phyloP scores from a whole-genome alignment of 768 basidiomycete species.

The Udeniomyces megalosporus region DNA sequence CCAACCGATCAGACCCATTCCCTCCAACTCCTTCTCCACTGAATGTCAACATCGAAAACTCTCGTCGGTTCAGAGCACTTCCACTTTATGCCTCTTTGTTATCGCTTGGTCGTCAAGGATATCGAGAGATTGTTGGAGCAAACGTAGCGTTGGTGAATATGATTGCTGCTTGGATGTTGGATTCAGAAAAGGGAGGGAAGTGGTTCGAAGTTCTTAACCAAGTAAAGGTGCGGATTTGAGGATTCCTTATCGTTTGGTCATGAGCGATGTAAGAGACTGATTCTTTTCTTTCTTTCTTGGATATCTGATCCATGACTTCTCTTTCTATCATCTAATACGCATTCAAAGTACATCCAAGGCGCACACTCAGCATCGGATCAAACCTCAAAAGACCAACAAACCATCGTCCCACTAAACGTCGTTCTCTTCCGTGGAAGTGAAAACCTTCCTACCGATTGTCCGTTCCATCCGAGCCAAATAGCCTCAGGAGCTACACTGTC shows the following conservation, averaged over 20 bases:
- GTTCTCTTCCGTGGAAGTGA: conserved; percentile 28
- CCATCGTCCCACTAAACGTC: too few species aligned
- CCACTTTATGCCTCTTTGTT: conserved; percentile 32
- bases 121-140: conserved; percentile 28
- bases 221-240: conserved; percentile 19
- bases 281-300: too few species aligned
- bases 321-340: too few species aligned
- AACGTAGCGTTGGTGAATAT: conserved; percentile 33
- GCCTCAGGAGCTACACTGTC: conserved; percentile 20
- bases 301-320: too few species aligned
- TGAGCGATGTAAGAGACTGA: too few species aligned
- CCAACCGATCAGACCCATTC: not conserved
- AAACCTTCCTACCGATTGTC: not conserved
- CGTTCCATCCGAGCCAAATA: conserved; percentile 18
- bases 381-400: too few species aligned
- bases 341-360: too few species aligned
- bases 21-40: conserved; percentile 29
- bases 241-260: too few species aligned
- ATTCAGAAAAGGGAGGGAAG: not conserved
- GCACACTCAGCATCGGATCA: too few species aligned
- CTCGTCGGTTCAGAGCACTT: conserved; percentile 33
- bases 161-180: conserved; percentile 24
- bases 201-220: conserved; percentile 26
- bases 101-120: conserved; percentile 31
- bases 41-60: conserved; percentile 34